phyloP scores from a whole-genome alignment of 2,329 filamentous ascomycete genomes.

The Sporothrix curviconia region DNA sequence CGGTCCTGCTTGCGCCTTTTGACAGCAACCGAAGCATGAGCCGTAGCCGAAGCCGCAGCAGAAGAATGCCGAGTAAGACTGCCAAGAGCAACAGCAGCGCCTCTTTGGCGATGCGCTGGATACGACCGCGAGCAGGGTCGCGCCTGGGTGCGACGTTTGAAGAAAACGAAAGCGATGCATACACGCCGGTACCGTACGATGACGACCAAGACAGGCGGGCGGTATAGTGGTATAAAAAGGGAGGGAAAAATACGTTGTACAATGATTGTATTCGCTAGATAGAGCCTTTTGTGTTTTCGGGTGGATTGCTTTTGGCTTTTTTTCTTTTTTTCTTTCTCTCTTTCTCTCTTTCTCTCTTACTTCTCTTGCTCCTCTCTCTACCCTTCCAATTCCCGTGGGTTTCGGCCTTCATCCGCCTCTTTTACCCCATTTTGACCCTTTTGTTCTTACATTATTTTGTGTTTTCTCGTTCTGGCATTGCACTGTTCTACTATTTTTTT shows the following conservation, averaged over 20 bases:
- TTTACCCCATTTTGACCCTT: neutral
- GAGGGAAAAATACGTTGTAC: neutral
- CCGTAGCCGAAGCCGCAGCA: conserved; percentile 4
- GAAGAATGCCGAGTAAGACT: neutral
- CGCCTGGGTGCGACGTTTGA: neutral
- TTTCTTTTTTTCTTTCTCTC: neutral
- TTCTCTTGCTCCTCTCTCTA: too few relatives aligned
- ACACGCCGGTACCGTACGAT: conserved; percentile 7
- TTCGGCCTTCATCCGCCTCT: too few relatives aligned
- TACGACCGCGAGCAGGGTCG: neutral
- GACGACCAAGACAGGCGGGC: conserved; percentile 11
- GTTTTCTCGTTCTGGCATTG: conserved; percentile 1
- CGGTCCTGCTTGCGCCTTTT: conserved; percentile 24
- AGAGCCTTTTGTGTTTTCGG: neutral
- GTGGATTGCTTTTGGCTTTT: neutral
- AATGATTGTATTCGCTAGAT: neutral
- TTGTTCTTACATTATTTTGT: neutral
- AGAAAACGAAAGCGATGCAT: neutral
- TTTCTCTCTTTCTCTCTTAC: neutral
- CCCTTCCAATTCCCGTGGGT: too few relatives aligned
- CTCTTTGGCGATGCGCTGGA: neutral
- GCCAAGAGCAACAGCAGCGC: neutral
- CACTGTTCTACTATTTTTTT: neutral
- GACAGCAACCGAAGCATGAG: conserved; percentile 12
- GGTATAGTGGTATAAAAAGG: too few relatives aligned